Conservation (phyloP, 768 basidiomycete genomes). For the Phanerochaete carnosa region DNA sequence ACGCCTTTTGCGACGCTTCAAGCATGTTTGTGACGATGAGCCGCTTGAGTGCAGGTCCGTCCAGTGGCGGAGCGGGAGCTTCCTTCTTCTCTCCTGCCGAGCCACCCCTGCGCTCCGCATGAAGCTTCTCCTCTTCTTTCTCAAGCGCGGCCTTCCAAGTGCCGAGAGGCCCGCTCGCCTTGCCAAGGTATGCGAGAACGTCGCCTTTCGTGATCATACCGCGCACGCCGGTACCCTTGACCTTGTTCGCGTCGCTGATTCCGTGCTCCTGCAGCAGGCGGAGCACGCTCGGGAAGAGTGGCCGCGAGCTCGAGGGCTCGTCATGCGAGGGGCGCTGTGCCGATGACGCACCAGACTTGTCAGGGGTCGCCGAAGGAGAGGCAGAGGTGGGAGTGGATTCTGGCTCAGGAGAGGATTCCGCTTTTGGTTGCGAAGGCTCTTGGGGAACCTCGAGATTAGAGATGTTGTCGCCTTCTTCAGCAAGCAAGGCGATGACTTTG, state of each 20-base stretch:
- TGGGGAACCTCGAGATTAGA: conserved; percentile 71
- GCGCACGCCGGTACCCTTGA: conserved; percentile 85
- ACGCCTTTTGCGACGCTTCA: conserved; percentile 49
- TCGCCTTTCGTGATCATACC: conserved; percentile 98
- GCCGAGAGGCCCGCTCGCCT: conserved; percentile 73
- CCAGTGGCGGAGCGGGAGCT: conserved; percentile 40
- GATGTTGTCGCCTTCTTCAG: conserved; percentile 95
- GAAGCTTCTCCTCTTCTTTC: conserved; percentile 30
- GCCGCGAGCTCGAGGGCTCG: conserved; percentile 50
- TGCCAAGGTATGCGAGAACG: conserved; percentile 81
- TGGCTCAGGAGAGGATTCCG: too few species aligned
- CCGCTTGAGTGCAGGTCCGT: conserved; percentile 61
- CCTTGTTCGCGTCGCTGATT: conserved; percentile 55
- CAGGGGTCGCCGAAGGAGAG: conserved; percentile 18
- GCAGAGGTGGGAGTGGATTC: too few species aligned
- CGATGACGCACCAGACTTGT: conserved; percentile 17
- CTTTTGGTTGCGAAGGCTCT: conserved; percentile 25
- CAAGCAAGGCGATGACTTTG: conserved; percentile 85
- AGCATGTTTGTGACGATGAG: conserved; percentile 62
- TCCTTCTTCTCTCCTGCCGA: conserved; percentile 11
- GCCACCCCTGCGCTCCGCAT: conserved; percentile 26
- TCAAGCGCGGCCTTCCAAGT: conserved; percentile 54
- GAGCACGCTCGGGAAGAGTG: conserved; percentile 88
- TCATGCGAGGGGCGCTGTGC: conserved; percentile 19
- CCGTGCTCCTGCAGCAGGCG: conserved; percentile 70